A percentile compares a stretch with the other conserved stretches of the same genome.
Evolutionary conservation across 495 filamentous ascomycete genomes (phyloP).

Genomic region (Hypoxylon subgilvum): DNA sequence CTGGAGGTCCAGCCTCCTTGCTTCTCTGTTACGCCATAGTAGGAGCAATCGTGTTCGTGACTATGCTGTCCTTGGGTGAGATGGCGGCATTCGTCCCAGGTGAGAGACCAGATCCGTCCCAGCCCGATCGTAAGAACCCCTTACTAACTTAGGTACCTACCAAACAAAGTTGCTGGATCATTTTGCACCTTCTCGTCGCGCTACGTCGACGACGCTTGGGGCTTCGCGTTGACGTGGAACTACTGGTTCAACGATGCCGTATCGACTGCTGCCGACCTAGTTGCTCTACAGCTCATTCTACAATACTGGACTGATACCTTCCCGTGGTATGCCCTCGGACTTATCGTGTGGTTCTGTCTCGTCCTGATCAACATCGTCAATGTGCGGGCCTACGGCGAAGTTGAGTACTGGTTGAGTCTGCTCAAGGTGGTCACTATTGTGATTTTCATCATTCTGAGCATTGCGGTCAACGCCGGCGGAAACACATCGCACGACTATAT

Average conservation of each 20-base stretch:
- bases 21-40: conserved; percentile 69
- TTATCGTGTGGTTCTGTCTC: conserved; percentile 67
- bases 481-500: conserved; percentile 61
- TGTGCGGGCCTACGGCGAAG: conserved; percentile 68
- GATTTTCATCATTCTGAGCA: conserved; percentile 61
- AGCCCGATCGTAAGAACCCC: neutral
- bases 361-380: conserved; percentile 65
- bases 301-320: conserved; percentile 67
- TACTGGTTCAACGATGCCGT: conserved; percentile 52
- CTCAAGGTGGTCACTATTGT: conserved; percentile 71
- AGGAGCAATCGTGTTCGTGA: conserved; percentile 61
- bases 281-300: conserved; percentile 68
- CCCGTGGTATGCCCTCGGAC: conserved; percentile 64
- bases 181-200: conserved; percentile 70
- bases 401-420: conserved; percentile 68
- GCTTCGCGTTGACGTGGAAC: conserved; percentile 71
- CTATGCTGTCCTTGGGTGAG: conserved; percentile 58
- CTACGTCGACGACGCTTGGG: conserved; percentile 66
- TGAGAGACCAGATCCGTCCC: too few relatives aligned
- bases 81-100: conserved; percentile 68
- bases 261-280: conserved; percentile 69
- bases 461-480: conserved; percentile 66
- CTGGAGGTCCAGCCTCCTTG: conserved; percentile 64
- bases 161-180: conserved; percentile 59
- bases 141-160: neutral